Base-by-base conservation (phyloP, 139 green algal species). In the Ulvella scutata region DNA sequence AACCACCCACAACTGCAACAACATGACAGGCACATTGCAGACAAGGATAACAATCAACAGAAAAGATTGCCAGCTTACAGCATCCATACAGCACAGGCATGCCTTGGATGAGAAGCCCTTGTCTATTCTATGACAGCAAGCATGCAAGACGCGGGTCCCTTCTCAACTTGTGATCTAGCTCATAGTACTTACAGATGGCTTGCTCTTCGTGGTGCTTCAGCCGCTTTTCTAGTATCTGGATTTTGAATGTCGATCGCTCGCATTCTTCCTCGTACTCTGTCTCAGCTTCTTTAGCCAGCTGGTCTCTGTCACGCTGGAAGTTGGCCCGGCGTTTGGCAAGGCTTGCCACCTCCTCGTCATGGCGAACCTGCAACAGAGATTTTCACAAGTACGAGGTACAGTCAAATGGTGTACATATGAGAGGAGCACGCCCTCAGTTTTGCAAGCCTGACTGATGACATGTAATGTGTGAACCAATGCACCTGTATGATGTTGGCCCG, bases 401-500 rank as follows among this genome's bases (percentile, higher is more conserved):
- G 60, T 72, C 60, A 72, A 9, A 20, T 72, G 60, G 34, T 26
- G 17, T 72, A 10, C n/a, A 20, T 26, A 31, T 28, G 17, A 28
- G 60, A 37, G 60, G 17, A 28, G 60, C 60, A 7, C n/a, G 20
- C 21, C 21, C 29, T 73, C 62, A 23, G 21, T 35, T 35, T 23
- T 75, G 21, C 13, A 34, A 21, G n/a, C n/a, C 20, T 61, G 43
- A 61, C 43, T 20, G 43, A 61, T 26, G 21, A 20, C 43, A 21
- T 61, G 43, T 61, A 20, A 61, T 61, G 43, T 21, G 20, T 61
- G 43, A 21, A 20, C 20, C 43, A 61, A 61, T 1, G 21, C 60
- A 87, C 81, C 79, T 93, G 86, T 51, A 96, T 94, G 79, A 94
- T 94, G 82, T 92, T 92, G 28, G 89, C 90, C 6, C 90, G 75